Percentiles rank a stretch among this genome's conserved stretches.
phyloP scores from a whole-genome alignment of 176 grass and related monocot genomes.

The Aegilops tauschii region DNA sequence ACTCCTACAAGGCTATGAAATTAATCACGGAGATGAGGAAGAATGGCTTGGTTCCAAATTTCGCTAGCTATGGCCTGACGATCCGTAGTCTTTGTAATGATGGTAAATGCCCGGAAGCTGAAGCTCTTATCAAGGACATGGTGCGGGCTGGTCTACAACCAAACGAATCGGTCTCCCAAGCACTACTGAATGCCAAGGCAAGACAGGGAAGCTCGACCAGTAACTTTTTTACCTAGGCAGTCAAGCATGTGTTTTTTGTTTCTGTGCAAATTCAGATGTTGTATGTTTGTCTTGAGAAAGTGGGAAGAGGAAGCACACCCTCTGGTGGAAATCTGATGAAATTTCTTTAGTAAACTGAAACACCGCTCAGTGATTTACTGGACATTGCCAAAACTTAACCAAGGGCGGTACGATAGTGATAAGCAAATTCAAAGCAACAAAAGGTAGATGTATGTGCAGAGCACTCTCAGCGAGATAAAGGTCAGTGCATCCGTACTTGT shows the following conservation, averaged over 20 bases:
- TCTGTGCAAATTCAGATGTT: neutral
- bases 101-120: constrained; percentile 53
- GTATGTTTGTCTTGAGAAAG: constrained; percentile 1
- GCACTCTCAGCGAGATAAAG: neutral
- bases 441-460: constrained; percentile 6
- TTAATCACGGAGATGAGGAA: constrained; percentile 52
- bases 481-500: neutral
- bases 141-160: constrained; percentile 39
- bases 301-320: neutral
- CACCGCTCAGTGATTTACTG: neutral
- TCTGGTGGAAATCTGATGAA: neutral
- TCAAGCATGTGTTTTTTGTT: neutral
- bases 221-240: constrained; percentile 24
- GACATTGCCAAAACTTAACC: neutral
- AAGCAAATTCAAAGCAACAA: neutral
- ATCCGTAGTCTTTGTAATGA: constrained; percentile 69
- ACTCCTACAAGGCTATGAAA: constrained; percentile 50
- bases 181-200: constrained; percentile 49
- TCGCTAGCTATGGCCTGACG: constrained; percentile 54
- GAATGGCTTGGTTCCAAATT: constrained; percentile 58
- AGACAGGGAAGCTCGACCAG: constrained; percentile 9
- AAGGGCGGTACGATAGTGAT: neutral
- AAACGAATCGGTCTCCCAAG: constrained; percentile 31
- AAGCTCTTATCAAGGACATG: constrained; percentile 57
- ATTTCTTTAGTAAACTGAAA: neutral